Evolutionary conservation across 2,329 filamentous ascomycete genomes (phyloP), one percentile per base, ranked within the genome.

Genomic region (Venturiaceae sp.): DNA sequence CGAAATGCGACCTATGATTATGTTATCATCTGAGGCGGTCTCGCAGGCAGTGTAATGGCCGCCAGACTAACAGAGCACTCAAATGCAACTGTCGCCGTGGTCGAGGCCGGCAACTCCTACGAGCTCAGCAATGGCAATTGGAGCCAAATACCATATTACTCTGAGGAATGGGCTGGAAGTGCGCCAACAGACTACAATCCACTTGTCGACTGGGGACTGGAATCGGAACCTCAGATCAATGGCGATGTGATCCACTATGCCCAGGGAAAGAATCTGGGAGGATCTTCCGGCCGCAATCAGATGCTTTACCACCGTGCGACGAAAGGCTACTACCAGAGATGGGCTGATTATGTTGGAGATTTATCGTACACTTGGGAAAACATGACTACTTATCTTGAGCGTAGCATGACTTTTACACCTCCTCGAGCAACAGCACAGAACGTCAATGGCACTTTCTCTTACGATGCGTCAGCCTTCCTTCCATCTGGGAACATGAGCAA

Each of bases 1-100:
- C 23, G 55, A 21, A 63, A 64, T 55, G 41, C 61, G 11, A 71
- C 66, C 0, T 75, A 72, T 60, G 58, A 60, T 53, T 65, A 63
- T 36, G 77, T 80, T 50, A 67, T 79, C 14, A 71, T 79, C 19
- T 77, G 77, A 19, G 75, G 77, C 33, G 79, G 78, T 28, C 76
- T 78, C 8, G 77, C 77, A 7, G 79, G 79, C 5, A 78, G 81
- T 55, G 77, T 80, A 26, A 74, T 77, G 33, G 77, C 78, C 33
- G 75, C 78, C 56, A 68, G 76, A 58, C 68, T 82, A 66, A 78
- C 77, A 54, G 77, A 79, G 62, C 26, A 34, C 16, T 30, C 23
- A n/a, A 57, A 13, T 30, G 28, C 5, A 41, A 47, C 55, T 46
- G 53, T 59, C 7, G 58, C 52, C 21, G 37, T 59, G 3, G 36